Evolutionary conservation across 2,329 filamentous ascomycete species (phyloP).

Genomic region (Xylaria sp.): DNA sequence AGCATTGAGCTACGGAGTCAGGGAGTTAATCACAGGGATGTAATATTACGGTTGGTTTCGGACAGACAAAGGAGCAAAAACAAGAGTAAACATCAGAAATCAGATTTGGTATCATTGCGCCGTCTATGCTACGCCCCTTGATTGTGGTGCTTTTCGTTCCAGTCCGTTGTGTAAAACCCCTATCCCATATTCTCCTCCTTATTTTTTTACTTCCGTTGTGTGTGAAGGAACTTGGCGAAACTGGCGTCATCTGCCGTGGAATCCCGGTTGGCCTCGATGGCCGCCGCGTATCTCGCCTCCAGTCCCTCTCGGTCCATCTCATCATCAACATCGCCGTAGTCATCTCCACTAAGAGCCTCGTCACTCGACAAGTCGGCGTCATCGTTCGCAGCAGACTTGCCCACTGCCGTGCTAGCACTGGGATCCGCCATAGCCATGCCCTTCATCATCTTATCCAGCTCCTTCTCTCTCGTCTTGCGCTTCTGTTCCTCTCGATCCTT

Average conservation of each 20-base stretch:
- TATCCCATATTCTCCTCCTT: not conserved
- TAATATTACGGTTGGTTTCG: not conserved
- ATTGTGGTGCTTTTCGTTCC: not conserved
- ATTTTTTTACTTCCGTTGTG: conserved; percentile 33
- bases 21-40: conserved; percentile 16
- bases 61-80: not conserved
- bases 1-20: conserved; percentile 14
- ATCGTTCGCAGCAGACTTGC: conserved; percentile 36
- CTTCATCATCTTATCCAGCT: conserved; percentile 89
- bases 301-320: conserved; percentile 61
- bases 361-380: conserved; percentile 43
- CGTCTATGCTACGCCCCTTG: conserved; percentile 14
- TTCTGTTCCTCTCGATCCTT: conserved; percentile 72
- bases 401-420: conserved; percentile 19
- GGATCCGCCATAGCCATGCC: conserved; percentile 61
- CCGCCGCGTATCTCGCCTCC: conserved; percentile 70
- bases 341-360: conserved; percentile 53
- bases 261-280: conserved; percentile 56
- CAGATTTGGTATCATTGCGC: conserved; percentile 28
- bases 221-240: conserved; percentile 55
- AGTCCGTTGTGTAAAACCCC: conserved; percentile 7
- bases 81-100: conserved; percentile 9
- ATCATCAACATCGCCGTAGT: conserved; percentile 54
- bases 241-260: conserved; percentile 51
- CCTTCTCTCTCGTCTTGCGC: conserved; percentile 65